These are phyloP conservation scores for Simmondsia chinensis DNA, from an alignment of 148 eudicot genomes.

Conservation along the genomic window DNA sequence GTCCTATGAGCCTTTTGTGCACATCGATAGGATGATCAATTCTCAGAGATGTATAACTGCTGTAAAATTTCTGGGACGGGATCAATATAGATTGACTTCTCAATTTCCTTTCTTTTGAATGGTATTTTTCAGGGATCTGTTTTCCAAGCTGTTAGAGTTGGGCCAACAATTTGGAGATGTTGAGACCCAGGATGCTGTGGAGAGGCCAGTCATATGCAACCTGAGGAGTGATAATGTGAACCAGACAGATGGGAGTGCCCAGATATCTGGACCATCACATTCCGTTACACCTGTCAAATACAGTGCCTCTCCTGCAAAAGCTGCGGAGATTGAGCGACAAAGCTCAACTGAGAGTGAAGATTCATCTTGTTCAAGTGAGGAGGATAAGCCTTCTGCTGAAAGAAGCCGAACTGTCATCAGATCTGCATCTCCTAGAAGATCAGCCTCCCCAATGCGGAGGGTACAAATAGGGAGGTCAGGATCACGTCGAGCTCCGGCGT, in stretches of 20 bases:
- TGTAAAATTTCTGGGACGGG: too few relatives aligned
- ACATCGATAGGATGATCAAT: too few relatives aligned
- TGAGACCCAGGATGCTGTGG: constrained; percentile 15
- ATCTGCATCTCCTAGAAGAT: constrained; percentile 90
- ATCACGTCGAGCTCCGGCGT: constrained; percentile 68
- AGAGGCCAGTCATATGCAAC: constrained; percentile 10
- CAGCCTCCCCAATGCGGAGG: constrained; percentile 97
- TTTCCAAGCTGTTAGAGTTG: constrained; percentile 42
- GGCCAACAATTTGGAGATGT: constrained; percentile 16
- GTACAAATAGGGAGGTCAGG: constrained; percentile 89
- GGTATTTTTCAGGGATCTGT: constrained; percentile 39
- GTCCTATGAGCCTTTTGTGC: too few relatives aligned
- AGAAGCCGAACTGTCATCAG: constrained; percentile 72
- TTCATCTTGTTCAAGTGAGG: constrained; percentile 64
- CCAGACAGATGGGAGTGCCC: constrained; percentile 20
- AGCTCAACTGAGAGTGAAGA: constrained; percentile 57
- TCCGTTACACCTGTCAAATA: constrained; percentile 47
- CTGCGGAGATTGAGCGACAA: constrained; percentile 66
- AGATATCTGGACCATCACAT: constrained; percentile 9
- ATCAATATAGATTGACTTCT: background rate
- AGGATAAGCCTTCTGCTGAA: constrained; percentile 58
- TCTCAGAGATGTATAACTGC: too few relatives aligned
- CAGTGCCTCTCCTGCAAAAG: constrained; percentile 88
- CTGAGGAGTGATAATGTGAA: constrained; percentile 22
- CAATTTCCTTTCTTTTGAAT: constrained; percentile 1